Conservation (phyloP, 768 basidiomycete species). For the Russula vinacea region DNA sequence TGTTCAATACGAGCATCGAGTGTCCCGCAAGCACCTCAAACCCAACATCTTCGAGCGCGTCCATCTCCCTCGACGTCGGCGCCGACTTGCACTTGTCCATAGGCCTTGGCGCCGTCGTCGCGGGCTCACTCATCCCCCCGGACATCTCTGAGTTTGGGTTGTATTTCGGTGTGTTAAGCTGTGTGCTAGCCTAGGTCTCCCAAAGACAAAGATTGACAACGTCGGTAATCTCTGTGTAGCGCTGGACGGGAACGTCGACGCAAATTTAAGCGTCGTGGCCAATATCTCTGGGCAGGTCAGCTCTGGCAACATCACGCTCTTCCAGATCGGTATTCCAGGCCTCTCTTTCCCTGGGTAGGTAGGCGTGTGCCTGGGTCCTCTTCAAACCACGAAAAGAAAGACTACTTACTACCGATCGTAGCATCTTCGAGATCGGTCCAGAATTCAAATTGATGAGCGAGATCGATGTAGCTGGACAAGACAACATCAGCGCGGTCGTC, state of each 20-base stretch:
- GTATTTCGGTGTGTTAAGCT: conserved; percentile 3
- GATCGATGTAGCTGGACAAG: background rate
- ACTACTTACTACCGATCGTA: background rate
- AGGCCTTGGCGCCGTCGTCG: conserved; percentile 10
- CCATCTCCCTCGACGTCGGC: conserved; percentile 11
- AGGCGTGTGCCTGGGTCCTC: background rate
- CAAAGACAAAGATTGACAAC: conserved; percentile 25
- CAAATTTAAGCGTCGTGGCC: background rate
- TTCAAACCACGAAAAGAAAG: background rate
- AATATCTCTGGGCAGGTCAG: background rate
- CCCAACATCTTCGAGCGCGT: background rate
- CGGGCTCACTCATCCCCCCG: conserved; percentile 18
- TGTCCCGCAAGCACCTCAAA: background rate
- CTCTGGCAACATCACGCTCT: background rate
- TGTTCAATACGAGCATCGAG: background rate
- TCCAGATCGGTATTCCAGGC: conserved; percentile 2
- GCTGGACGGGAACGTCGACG: background rate
- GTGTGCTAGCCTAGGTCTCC: background rate
- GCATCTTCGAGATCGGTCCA: conserved; percentile 1
- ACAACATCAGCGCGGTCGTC: background rate
- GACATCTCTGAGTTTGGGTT: conserved; percentile 13
- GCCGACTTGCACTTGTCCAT: background rate
- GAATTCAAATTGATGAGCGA: background rate
- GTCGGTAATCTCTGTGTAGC: conserved; percentile 17
- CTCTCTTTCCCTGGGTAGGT: background rate